These are phyloP conservation scores for Quercus bicolor DNA, from an alignment of 306 rosid genomes.

Conservation along the genomic window DNA sequence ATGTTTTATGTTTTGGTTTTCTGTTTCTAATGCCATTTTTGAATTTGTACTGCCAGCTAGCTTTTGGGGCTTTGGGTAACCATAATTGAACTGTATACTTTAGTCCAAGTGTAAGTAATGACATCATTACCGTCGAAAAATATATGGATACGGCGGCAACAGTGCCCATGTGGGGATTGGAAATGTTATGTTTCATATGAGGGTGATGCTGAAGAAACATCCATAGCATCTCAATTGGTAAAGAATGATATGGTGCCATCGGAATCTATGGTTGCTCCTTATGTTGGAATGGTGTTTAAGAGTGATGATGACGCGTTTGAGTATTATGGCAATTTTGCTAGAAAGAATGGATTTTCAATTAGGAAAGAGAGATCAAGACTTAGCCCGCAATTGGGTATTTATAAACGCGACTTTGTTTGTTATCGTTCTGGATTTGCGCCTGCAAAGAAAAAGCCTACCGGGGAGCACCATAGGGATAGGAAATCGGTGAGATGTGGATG, in stretches of 20 bases:
- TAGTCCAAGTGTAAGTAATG: slow-evolving; percentile 39
- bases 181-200: slow-evolving; percentile 75
- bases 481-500: slow-evolving; percentile 94
- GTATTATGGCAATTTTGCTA: slow-evolving; percentile 78
- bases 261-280: slow-evolving; percentile 74
- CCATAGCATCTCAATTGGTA: slow-evolving; percentile 49
- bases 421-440: slow-evolving; percentile 96
- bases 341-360: slow-evolving; percentile 85
- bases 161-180: slow-evolving; percentile 99
- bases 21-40: background rate
- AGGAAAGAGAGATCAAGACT: slow-evolving; percentile 90
- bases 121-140: slow-evolving; percentile 52
- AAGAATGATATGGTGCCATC: slow-evolving; percentile 41
- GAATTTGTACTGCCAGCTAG: slow-evolving; percentile 22
- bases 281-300: slow-evolving; percentile 94
- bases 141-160: slow-evolving; percentile 85
- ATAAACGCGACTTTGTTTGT: slow-evolving; percentile 95
- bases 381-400: slow-evolving; percentile 85
- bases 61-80: slow-evolving; percentile 23
- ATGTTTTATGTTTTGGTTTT: background rate
- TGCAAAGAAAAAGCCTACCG: slow-evolving; percentile 68
- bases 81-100: background rate
- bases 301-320: slow-evolving; percentile 92
- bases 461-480: slow-evolving; percentile 90
- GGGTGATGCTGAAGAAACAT: slow-evolving; percentile 62